A percentile compares a stretch with the other conserved stretches of the same genome.
Evolutionary conservation across 805 yeast genomes (phyloP).

Genomic region (Pichia kluyveri): DNA sequence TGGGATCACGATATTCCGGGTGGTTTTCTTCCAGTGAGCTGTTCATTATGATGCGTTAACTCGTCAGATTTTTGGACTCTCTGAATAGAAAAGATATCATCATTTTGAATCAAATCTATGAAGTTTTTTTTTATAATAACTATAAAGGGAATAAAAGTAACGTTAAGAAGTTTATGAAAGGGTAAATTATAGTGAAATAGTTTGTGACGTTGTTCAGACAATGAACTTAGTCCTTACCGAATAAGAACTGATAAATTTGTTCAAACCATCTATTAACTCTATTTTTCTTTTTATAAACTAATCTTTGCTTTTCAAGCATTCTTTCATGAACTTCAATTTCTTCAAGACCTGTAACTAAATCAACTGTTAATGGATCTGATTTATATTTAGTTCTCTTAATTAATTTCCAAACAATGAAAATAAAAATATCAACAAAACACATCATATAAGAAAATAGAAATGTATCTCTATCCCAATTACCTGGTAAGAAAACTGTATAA

Average conservation of each 20-base stretch:
- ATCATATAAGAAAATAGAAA: constrained; percentile 66
- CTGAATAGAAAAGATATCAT: too few species aligned
- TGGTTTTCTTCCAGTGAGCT: too few species aligned
- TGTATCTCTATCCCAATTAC: constrained; percentile 51
- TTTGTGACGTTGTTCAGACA: too few species aligned
- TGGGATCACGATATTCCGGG: too few species aligned
- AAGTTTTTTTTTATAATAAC: too few species aligned
- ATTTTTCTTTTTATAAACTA: constrained; percentile 3
- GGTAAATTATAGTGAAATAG: too few species aligned
- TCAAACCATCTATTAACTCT: constrained; percentile 1
- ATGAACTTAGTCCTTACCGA: constrained; percentile 10
- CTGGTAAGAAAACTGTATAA: constrained; percentile 47
- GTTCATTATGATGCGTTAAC: too few species aligned
- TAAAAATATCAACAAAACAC: constrained; percentile 46
- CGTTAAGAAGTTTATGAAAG: too few species aligned
- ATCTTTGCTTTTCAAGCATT: constrained; percentile 9
- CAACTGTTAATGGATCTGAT: constrained; percentile 37
- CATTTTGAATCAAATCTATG: too few species aligned
- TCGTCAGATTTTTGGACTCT: too few species aligned
- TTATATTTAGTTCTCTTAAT: constrained; percentile 39
- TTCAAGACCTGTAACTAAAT: constrained; percentile 41
- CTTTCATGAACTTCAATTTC: constrained; percentile 54
- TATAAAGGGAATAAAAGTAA: too few species aligned
- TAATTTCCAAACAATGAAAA: constrained; percentile 46
- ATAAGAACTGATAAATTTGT: constrained; percentile 6